These are phyloP conservation scores for cucumber (Cucumis sativus) DNA, from an alignment of 306 rosid species.

Conservation along the genomic window DNA sequence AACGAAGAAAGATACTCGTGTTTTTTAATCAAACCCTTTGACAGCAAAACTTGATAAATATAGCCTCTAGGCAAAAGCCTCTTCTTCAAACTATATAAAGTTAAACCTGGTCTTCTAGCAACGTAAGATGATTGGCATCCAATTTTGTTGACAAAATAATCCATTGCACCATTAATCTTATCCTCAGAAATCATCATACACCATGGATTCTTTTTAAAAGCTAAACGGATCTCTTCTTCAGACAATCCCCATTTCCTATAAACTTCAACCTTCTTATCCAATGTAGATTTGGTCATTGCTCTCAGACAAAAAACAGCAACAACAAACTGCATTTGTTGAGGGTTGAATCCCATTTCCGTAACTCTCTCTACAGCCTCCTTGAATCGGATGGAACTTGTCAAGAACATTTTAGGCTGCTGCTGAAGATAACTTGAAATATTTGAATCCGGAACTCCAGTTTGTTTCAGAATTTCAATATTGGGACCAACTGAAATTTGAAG, in stretches of 20 bases:
- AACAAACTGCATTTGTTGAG: constrained; percentile 7
- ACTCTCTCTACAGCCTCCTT: constrained; percentile 8
- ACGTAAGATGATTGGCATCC: no score
- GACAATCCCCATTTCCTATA: no score
- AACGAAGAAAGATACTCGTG: no score
- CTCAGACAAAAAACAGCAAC: constrained; percentile 18
- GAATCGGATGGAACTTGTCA: neutral
- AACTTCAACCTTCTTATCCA: constrained; percentile 9
- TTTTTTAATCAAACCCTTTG: neutral
- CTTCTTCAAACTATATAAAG: no score
- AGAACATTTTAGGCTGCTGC: constrained; percentile 4
- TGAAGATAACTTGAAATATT: constrained; percentile 4
- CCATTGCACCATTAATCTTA: no score
- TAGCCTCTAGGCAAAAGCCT: no score
- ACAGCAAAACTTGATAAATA: no score
- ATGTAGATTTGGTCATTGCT: constrained; percentile 11
- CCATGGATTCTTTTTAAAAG: no score
- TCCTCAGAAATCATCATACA: no score
- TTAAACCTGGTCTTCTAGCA: no score
- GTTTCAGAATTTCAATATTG: neutral
- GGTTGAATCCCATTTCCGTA: constrained; percentile 27
- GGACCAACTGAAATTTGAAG: neutral
- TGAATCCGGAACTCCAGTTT: neutral
- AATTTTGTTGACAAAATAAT: no score
- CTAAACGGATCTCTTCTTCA: no score